Evolutionary conservation across 139 green algal genomes (phyloP).

Genomic region (Auxenochlorella pyrenoidosa): DNA sequence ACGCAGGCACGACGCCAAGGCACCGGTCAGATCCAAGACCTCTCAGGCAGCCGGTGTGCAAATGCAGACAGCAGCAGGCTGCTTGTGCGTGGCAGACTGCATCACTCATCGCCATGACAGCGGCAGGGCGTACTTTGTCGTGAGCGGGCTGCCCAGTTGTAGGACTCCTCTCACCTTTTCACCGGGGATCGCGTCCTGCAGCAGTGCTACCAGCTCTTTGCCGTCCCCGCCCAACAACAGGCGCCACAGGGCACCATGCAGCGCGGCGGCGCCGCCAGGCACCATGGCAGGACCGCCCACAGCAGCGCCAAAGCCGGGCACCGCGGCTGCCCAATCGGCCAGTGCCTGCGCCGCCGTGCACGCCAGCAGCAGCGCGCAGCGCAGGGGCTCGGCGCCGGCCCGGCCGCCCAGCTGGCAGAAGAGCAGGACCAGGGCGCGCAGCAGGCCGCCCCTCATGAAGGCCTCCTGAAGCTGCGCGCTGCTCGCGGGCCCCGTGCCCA

Average conservation of each 20-base stretch:
- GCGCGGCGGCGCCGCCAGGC: neutral
- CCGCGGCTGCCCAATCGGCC: conserved; percentile 29
- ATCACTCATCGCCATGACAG: no score
- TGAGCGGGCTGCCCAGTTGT: no score
- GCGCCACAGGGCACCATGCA: conserved; percentile 21
- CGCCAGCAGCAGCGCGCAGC: conserved; percentile 34
- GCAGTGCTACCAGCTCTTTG: neutral
- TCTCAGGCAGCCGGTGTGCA: no score
- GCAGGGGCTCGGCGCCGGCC: conserved; percentile 27
- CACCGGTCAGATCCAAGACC: no score
- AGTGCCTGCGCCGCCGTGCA: conserved; percentile 26
- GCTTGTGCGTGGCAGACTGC: no score
- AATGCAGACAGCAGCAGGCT: no score
- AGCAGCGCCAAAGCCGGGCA: conserved; percentile 26
- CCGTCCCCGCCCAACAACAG: conserved; percentile 7
- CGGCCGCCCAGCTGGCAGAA: conserved; percentile 10
- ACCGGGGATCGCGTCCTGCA: neutral
- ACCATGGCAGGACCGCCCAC: neutral
- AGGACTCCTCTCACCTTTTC: neutral
- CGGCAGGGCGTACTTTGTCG: no score
- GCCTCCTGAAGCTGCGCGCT: conserved; percentile 23
- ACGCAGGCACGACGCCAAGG: no score
- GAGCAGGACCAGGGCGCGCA: conserved; percentile 42
- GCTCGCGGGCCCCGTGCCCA: neutral
- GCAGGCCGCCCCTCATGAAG: conserved; percentile 26